A percentile compares a stretch with the other conserved stretches of the same genome.
Evolutionary conservation across 1,284 basidiomycete genomes (phyloP).

Genomic region (Malassezia furfur): DNA sequence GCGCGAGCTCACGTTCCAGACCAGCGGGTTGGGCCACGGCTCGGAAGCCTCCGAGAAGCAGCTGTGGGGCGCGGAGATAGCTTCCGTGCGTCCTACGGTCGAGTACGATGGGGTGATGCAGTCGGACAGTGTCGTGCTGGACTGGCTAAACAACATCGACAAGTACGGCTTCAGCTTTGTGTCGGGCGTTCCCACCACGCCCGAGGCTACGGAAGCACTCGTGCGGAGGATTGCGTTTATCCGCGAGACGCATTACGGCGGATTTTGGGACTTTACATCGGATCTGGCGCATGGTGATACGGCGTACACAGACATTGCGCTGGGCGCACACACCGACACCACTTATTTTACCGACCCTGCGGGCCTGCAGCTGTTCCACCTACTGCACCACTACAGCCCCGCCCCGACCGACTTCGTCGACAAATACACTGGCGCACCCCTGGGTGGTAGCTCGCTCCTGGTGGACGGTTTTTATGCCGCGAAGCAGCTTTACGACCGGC

Average conservation of each 20-base stretch:
- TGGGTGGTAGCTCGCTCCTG: constrained; percentile 74
- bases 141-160: constrained; percentile 67
- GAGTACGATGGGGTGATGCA: constrained; percentile 67
- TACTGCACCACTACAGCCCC: constrained; percentile 56
- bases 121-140: constrained; percentile 62
- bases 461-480: constrained; percentile 92
- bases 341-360: constrained; percentile 65
- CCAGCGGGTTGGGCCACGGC: background rate
- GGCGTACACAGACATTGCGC: constrained; percentile 70
- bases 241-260: constrained; percentile 79
- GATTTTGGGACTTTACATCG: constrained; percentile 94
- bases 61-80: constrained; percentile 72
- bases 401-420: background rate
- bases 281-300: constrained; percentile 77
- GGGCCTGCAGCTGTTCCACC: constrained; percentile 87
- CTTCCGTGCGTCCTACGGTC: constrained; percentile 65
- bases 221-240: constrained; percentile 73
- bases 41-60: constrained; percentile 33
- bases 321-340: constrained; percentile 88
- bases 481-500: constrained; percentile 61
- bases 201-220: constrained; percentile 74
- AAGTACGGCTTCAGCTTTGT: constrained; percentile 81
- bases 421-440: background rate
- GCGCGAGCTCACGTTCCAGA: background rate
- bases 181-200: constrained; percentile 66